phyloP scores from a whole-genome alignment of 257 asterid genomes.

The Echites panduratus region DNA sequence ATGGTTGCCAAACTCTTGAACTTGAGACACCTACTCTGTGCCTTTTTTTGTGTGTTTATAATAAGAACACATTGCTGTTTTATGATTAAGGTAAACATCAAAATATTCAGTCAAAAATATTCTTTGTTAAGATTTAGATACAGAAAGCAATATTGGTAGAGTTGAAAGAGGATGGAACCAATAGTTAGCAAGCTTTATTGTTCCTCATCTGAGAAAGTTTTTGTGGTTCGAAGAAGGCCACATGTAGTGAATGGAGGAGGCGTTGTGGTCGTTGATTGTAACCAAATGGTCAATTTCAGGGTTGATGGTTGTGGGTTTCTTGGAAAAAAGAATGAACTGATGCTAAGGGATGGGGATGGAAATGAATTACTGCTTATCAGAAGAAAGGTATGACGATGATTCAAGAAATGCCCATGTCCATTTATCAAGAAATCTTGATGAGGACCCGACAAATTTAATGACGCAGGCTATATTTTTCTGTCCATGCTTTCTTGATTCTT shows the following conservation, averaged over 20 bases:
- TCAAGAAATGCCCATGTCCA: not conserved
- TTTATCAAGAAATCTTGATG: not conserved
- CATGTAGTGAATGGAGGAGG: conserved; percentile 84
- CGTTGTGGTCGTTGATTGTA: conserved; percentile 48
- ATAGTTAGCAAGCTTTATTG: conserved; percentile 69
- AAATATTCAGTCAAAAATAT: not conserved
- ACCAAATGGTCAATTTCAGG: conserved; percentile 41
- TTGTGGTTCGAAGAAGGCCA: conserved; percentile 66
- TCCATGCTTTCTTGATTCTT: not conserved
- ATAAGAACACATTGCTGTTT: conserved; percentile 20
- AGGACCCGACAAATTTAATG: not conserved
- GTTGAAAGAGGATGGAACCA: conserved; percentile 25
- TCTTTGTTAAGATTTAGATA: not conserved
- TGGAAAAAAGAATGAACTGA: conserved; percentile 60
- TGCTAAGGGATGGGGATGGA: conserved; percentile 53
- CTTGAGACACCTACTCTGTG: conserved; percentile 5
- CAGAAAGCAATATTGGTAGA: conserved; percentile 28
- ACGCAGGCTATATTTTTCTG: not conserved
- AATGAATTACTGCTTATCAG: conserved; percentile 58
- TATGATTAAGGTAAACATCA: not conserved
- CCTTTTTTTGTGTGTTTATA: conserved; percentile 10
- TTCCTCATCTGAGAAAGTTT: conserved; percentile 48
- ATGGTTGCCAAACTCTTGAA: conserved; percentile 43
- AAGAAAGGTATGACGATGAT: conserved; percentile 41
- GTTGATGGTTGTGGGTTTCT: conserved; percentile 80